Percentiles rank a stretch among this genome's conserved stretches.
Evolutionary conservation across 768 basidiomycete genomes (phyloP).

Genomic region (Megacollybia marginata): DNA sequence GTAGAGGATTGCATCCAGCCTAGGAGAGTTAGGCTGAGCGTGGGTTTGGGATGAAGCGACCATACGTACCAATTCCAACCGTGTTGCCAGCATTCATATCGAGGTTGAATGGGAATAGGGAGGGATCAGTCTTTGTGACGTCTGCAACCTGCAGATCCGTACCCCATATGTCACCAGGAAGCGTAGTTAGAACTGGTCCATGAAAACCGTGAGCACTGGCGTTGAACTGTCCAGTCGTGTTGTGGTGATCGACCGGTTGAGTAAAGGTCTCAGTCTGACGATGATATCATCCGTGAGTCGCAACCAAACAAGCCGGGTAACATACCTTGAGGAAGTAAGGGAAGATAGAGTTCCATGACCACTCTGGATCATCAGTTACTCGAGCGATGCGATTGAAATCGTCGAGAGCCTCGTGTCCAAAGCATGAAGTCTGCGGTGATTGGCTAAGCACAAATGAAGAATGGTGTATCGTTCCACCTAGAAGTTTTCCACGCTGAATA

Average conservation of each 20-base stretch:
- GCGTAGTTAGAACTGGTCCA: conserved; percentile 18
- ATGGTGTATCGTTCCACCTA: conserved; percentile 21
- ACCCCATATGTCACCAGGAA: conserved; percentile 13
- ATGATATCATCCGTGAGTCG: not conserved
- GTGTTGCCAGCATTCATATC: conserved; percentile 24
- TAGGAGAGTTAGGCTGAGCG: conserved; percentile 1
- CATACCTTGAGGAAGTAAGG: conserved; percentile 18
- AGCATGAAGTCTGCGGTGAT: conserved; percentile 14
- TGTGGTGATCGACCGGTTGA: conserved; percentile 19
- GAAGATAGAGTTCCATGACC: conserved; percentile 20
- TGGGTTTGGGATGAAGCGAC: not conserved
- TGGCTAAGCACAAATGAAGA: not conserved
- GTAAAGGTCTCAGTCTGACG: conserved; percentile 20
- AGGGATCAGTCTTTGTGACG: conserved; percentile 12
- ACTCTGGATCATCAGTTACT: conserved; percentile 18
- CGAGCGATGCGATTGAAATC: conserved; percentile 18
- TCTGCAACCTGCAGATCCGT: conserved; percentile 14
- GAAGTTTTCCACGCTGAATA: too few relatives aligned
- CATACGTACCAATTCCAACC: conserved; percentile 22
- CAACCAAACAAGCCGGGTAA: not conserved
- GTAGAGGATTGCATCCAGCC: conserved; percentile 15
- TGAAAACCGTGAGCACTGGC: conserved; percentile 17
- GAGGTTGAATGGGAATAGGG: conserved; percentile 22
- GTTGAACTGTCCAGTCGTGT: conserved; percentile 19
- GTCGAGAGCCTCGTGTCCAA: conserved; percentile 19